Base-by-base conservation (phyloP, 306 rosid species). In the Cicer bijugum region DNA sequence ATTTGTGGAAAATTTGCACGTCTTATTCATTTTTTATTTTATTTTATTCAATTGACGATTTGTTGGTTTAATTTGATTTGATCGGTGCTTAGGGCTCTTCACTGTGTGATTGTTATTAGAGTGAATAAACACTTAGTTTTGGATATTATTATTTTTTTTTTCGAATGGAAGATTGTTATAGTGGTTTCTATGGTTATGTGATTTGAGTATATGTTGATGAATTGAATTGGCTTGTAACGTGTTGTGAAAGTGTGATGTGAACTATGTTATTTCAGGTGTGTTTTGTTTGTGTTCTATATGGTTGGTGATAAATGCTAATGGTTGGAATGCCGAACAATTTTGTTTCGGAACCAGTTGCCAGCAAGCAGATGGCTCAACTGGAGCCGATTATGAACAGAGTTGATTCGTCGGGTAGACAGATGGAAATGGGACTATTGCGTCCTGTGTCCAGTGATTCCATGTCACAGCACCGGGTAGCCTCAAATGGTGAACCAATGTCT, bases 301-400 rank as follows among this genome's bases (percentile, higher is more conserved):
- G 40, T 78, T 53, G 72, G 7, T 20, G 72, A 19, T 48, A 39
- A 74, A 17, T 76, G 75, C 20, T 78, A 17, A 71, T 79, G 50
- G 75, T 70, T 72, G 85, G 76, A 73, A 84, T 88, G 95, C 82
- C 88, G 28, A 87, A 84, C 83, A 84, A 90, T 64, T 72, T 87
- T 69, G 84, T 88, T 79, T 84, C 90, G 17, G 86, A 92, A 66
- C 86, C 75, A 8, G 39, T 86, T 51, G 64, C 88, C 5, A 84
- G 82, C 81, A 78, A 72, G 88, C 93, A 82, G 69, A 83, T 85
- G 81, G 83, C 87, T 76, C 92, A 86, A 35, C 33, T 89, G 80
- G 92, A 88, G 71, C 85, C 95, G 39, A 74, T 75, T 64, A 52
- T 68, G 73, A 84, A 68, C 74, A 80, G 74, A 33, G 83, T 67